These are phyloP conservation scores for Cyclocybe aegerita DNA, from an alignment of 768 basidiomycete species.

Conservation along the genomic window DNA sequence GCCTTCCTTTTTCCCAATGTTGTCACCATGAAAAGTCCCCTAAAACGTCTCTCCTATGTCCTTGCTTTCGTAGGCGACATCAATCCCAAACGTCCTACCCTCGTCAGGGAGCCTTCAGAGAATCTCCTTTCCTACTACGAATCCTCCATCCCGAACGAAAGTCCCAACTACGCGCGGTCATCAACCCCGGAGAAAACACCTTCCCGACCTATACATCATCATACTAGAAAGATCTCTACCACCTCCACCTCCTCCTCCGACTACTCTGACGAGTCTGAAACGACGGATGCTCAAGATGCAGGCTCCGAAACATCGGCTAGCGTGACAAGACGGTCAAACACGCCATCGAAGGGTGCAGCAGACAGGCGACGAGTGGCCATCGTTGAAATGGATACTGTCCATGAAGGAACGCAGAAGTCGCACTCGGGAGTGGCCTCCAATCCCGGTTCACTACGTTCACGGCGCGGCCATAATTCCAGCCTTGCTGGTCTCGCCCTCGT, in stretches of 20 bases:
- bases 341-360: slow-evolving; percentile 56
- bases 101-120: slow-evolving; percentile 20
- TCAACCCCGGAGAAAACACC: slow-evolving; percentile 18
- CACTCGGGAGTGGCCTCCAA: slow-evolving; percentile 26
- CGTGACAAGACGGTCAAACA: slow-evolving; percentile 43
- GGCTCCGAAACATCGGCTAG: slow-evolving; percentile 25
- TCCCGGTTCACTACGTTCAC: slow-evolving; percentile 32
- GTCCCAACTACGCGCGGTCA: slow-evolving; percentile 21
- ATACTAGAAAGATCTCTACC: slow-evolving; percentile 27
- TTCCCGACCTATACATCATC: slow-evolving; percentile 17
- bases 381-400: slow-evolving; percentile 53
- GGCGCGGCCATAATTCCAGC: slow-evolving; percentile 38
- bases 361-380: slow-evolving; percentile 70
- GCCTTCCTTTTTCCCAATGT: slow-evolving; percentile 11
- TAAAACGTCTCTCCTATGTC: slow-evolving; percentile 29
- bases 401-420: slow-evolving; percentile 24
- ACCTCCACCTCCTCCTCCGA: slow-evolving; percentile 47
- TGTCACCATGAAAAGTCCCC: slow-evolving; percentile 28
- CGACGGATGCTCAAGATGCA: slow-evolving; percentile 25
- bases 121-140: slow-evolving; percentile 40
- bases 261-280: slow-evolving; percentile 47
- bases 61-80: slow-evolving; percentile 24
- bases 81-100: slow-evolving; percentile 17
- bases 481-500: slow-evolving; percentile 62
- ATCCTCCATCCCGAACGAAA: slow-evolving; percentile 46